A percentile compares a stretch with the other conserved stretches of the same genome.
These are phyloP conservation scores for Linnemannia schmuckeri DNA, from an alignment of 192 early-diverging fungal genomes.

Conservation along the genomic window DNA sequence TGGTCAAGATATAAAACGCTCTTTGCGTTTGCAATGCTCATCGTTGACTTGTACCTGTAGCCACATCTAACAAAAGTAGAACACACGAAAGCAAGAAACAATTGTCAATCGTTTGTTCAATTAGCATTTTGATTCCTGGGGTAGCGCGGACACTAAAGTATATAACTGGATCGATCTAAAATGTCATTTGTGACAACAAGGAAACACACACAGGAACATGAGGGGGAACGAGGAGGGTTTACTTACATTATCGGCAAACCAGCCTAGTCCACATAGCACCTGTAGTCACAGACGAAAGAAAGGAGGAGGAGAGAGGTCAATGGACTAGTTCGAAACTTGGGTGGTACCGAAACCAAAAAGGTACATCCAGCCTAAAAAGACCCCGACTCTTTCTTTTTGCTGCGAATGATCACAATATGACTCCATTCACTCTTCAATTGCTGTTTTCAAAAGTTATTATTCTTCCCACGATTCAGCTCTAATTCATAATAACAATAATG, in stretches of 20 bases:
- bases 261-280: conserved; percentile 84
- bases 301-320: background rate
- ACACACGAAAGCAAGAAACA: background rate
- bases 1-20: background rate
- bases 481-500: background rate
- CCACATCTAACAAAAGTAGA: conserved; percentile 61
- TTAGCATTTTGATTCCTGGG: background rate
- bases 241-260: conserved; percentile 91
- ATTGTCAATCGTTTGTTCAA: no score
- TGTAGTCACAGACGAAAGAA: conserved; percentile 19
- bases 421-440: background rate
- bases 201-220: background rate
- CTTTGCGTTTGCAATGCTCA: background rate
- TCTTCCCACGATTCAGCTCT: background rate
- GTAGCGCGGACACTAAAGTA: background rate
- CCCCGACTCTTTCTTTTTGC: background rate
- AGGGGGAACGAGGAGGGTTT: conserved; percentile 5
- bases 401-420: background rate
- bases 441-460: background rate
- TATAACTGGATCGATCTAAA: background rate
- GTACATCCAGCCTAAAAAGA: background rate
- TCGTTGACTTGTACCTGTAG: conserved; percentile 59
- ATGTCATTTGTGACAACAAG: background rate
- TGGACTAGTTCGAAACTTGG: background rate
- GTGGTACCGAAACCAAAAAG: background rate